These are phyloP conservation scores for Verticillium isaacii DNA, from an alignment of 2,329 filamentous ascomycete species.

Conservation along the genomic window DNA sequence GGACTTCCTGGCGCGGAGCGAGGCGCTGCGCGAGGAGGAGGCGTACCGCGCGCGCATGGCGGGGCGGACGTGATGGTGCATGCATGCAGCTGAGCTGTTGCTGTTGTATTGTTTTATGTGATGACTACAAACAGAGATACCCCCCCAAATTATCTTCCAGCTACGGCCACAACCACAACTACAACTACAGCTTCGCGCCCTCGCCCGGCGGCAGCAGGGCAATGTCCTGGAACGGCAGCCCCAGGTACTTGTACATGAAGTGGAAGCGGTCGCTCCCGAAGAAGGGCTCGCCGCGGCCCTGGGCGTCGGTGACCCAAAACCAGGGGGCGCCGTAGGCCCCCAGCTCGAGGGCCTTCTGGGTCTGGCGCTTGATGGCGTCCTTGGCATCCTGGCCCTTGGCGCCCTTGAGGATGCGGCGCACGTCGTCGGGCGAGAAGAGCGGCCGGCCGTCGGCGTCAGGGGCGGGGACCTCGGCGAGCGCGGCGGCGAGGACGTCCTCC, in stretches of 20 bases:
- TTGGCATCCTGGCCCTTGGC: conserved; percentile 41
- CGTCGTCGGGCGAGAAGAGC: conserved; percentile 47
- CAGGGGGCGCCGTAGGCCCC: conserved; percentile 77
- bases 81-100: not conserved
- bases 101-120: not conserved
- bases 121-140: conserved; percentile 9
- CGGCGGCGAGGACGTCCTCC: conserved; percentile 43
- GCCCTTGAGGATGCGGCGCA: conserved; percentile 49
- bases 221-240: conserved; percentile 53
- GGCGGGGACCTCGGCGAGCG: conserved; percentile 25
- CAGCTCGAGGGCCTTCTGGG: conserved; percentile 53
- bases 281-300: conserved; percentile 61
- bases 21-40: conserved; percentile 57
- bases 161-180: not conserved
- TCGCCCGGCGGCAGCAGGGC: conserved; percentile 27
- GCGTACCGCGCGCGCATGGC: conserved; percentile 48
- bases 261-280: conserved; percentile 76
- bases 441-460: conserved; percentile 8
- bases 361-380: conserved; percentile 47
- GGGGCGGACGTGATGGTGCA: conserved; percentile 20
- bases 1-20: conserved; percentile 62
- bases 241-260: conserved; percentile 64
- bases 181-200: conserved; percentile 3
- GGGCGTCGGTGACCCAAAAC: conserved; percentile 59
- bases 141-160: not conserved